These are phyloP conservation scores for Colletotrichum karsti DNA, from an alignment of 2,329 filamentous ascomycete genomes.

Conservation along the genomic window DNA sequence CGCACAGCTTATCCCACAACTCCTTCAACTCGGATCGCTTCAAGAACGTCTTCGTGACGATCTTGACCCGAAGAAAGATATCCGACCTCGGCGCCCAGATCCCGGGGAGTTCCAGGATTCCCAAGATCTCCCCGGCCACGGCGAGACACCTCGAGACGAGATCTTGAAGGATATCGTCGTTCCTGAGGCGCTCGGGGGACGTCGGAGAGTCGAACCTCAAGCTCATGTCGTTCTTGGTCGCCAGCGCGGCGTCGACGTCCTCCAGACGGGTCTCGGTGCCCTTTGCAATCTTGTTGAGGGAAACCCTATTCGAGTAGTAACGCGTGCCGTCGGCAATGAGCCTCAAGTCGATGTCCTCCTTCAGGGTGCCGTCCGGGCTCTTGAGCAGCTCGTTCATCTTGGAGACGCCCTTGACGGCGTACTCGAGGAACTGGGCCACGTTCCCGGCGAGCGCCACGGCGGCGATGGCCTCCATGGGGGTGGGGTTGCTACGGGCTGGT, in stretches of 20 bases:
- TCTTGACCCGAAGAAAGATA: no score
- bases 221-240: no score
- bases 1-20: no score
- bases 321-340: no score
- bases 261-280: no score
- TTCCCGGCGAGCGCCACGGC: slow-evolving; percentile 51
- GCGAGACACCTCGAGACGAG: background rate
- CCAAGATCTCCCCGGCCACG: background rate
- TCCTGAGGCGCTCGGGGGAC: no score
- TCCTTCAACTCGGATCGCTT: no score
- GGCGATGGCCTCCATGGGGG: background rate
- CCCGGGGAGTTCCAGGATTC: background rate
- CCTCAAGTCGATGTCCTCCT: background rate
- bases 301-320: no score
- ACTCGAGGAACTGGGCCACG: slow-evolving; percentile 9
- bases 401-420: background rate
- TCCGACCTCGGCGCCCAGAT: background rate
- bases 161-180: background rate
- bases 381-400: background rate
- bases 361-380: background rate
- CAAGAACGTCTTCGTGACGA: no score
- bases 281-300: background rate
- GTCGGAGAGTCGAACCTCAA: no score
- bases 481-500: no score
- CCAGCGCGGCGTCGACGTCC: no score